These are phyloP conservation scores for Penicillium sp. DNA, from an alignment of 2,329 filamentous ascomycete genomes.

Conservation along the genomic window DNA sequence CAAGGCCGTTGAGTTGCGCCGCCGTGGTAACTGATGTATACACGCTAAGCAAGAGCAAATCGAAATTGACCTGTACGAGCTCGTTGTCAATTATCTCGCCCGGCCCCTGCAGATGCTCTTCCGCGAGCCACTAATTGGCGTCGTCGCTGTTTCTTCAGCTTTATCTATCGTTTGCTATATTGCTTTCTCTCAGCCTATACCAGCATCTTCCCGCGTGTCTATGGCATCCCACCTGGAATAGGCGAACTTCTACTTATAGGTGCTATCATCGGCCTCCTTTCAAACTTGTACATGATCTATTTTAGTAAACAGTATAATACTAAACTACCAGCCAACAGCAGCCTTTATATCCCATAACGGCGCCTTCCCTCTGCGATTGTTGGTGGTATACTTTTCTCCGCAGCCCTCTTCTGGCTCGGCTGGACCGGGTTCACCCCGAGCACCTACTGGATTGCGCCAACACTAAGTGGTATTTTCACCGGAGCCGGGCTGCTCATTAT, in stretches of 20 bases:
- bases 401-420: slow-evolving; percentile 77
- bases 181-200: slow-evolving; percentile 41
- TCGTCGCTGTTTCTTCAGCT: slow-evolving; percentile 46
- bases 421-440: slow-evolving; percentile 65
- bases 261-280: slow-evolving; percentile 76
- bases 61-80: slow-evolving; percentile 53
- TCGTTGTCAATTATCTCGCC: slow-evolving; percentile 54
- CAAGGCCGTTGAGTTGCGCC: slow-evolving; percentile 57
- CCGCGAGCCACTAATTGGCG: slow-evolving; percentile 48
- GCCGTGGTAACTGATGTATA: slow-evolving; percentile 63
- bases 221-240: slow-evolving; percentile 71
- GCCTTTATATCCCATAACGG: slow-evolving; percentile 62
- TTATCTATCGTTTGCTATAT: slow-evolving; percentile 43
- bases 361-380: slow-evolving; percentile 59
- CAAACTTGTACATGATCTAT: slow-evolving; percentile 67
- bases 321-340: slow-evolving; percentile 70
- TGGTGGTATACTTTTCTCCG: slow-evolving; percentile 58
- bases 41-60: slow-evolving; percentile 59
- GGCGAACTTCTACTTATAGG: slow-evolving; percentile 83
- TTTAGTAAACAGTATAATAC: slow-evolving; percentile 70
- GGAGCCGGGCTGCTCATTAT: slow-evolving; percentile 64
- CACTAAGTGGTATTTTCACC: slow-evolving; percentile 56
- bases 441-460: slow-evolving; percentile 49
- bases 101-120: slow-evolving; percentile 47
- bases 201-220: slow-evolving; percentile 54